Percentiles rank a stretch among this genome's conserved stretches.
Conservation (phyloP, 768 basidiomycete species). For the Suillus sp. region DNA sequence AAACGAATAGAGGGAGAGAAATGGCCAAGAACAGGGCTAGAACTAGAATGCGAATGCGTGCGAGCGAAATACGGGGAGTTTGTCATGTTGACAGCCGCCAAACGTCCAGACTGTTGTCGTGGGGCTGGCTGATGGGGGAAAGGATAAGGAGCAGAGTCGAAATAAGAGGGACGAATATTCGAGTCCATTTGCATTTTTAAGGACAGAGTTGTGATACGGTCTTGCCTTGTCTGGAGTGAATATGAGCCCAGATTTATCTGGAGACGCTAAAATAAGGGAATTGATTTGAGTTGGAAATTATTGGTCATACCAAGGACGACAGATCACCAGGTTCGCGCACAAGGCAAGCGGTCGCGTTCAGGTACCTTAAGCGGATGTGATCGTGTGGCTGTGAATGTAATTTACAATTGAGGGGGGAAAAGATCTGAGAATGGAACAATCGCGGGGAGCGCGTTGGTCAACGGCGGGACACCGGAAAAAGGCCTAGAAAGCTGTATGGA, state of each 20-base stretch:
- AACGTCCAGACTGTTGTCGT: slow-evolving; percentile 16
- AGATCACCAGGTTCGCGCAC: slow-evolving; percentile 30
- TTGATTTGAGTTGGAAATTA: slow-evolving; percentile 36
- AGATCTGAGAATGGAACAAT: slow-evolving; percentile 21
- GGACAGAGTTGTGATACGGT: slow-evolving; percentile 19
- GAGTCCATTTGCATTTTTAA: slow-evolving; percentile 33
- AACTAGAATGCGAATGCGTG: slow-evolving; percentile 22
- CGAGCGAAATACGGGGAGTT: slow-evolving; percentile 24
- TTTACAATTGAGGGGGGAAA: slow-evolving; percentile 27
- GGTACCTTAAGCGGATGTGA: slow-evolving; percentile 31
- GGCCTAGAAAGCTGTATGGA: slow-evolving; percentile 1
- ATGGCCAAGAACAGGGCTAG: slow-evolving; percentile 23
- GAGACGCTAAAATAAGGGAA: slow-evolving; percentile 30
- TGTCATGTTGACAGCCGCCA: slow-evolving; percentile 26
- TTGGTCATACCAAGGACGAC: slow-evolving; percentile 36
- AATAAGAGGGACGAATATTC: slow-evolving; percentile 24
- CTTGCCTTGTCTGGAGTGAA: slow-evolving; percentile 12
- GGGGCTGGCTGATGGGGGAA: slow-evolving; percentile 10
- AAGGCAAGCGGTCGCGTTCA: slow-evolving; percentile 31
- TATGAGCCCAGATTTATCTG: slow-evolving; percentile 24
- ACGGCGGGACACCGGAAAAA: slow-evolving; percentile 13
- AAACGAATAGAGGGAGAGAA: slow-evolving; percentile 22
- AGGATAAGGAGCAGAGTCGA: slow-evolving; percentile 23
- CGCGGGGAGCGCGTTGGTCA: slow-evolving; percentile 22
- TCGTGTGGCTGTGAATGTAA: slow-evolving; percentile 38